Conservation (phyloP, 1,284 basidiomycete species). For the Sporisorium scitamineum region DNA sequence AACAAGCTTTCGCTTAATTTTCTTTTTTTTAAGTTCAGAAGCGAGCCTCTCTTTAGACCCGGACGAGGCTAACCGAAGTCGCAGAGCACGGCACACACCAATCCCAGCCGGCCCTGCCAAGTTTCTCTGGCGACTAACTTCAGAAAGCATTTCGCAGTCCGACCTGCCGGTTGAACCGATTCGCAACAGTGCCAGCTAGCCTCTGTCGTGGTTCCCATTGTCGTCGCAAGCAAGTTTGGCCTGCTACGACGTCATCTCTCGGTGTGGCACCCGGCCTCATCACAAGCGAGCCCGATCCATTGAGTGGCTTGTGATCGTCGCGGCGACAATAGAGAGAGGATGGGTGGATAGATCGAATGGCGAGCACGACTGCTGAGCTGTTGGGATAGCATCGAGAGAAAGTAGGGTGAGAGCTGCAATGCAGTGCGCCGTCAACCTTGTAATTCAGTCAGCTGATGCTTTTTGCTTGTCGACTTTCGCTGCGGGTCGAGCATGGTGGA, state of each 20-base stretch:
- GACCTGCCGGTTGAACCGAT: background rate
- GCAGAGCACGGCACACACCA: background rate
- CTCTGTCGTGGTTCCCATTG: no score
- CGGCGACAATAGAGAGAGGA: background rate
- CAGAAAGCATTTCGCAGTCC: constrained; percentile 12
- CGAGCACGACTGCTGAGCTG: background rate
- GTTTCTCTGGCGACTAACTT: background rate
- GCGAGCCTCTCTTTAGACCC: constrained; percentile 15
- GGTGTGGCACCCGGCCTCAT: constrained; percentile 1
- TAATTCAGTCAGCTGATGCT: background rate
- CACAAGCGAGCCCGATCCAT: constrained; percentile 9
- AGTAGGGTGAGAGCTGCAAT: background rate
- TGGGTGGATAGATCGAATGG: constrained; percentile 1
- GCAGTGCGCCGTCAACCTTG: background rate
- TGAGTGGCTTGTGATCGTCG: constrained; percentile 5
- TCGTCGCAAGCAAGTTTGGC: no score
- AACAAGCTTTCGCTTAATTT: constrained; percentile 12
- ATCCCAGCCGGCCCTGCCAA: no score
- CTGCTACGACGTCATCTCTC: constrained; percentile 21
- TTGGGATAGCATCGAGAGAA: background rate
- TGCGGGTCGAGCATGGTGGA: background rate
- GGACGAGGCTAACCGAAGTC: constrained; percentile 1
- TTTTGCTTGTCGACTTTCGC: background rate
- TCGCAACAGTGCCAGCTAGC: no score
- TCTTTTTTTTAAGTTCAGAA: background rate